Base-by-base conservation (phyloP, 441 rosid species). In the Eutrema salsugineum region DNA sequence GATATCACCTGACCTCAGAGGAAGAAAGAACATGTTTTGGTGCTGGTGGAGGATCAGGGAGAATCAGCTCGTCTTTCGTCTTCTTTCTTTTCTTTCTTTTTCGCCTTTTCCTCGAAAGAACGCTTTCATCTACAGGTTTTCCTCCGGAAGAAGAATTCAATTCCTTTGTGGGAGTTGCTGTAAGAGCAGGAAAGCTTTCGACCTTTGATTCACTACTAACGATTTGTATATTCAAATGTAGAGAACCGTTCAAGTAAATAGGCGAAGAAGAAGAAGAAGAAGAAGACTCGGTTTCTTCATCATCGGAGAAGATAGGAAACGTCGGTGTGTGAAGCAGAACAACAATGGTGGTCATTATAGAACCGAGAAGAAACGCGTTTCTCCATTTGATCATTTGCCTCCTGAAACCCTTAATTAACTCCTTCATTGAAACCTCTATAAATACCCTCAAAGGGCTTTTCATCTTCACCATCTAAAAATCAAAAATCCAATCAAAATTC, bases 331-430 rank as follows among this genome's bases (percentile, higher is more conserved):
- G 94, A 79, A 89, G 79, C 16, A 82, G 67, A 74, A 87, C 17
- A 30, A 83, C 88, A 53, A 79, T 66, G 10, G 87, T 59, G 46
- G 94, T 83, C 73, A 81, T 33, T 10, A 84, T 2, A 32, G 76
- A 80, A 73, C 90, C 86, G 10, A 77, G 71, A 49, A 81, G 70
- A 61, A 91, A 68, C 59, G 80, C 63, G 42, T 82, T 85, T 80
- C 88, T 86, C 91, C 84, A 79, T 78, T 53, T 81, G 66, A 83
- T 67, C 75, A 72, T 84, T 72, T 66, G 79, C 66, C 90, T 77
- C 38, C 40, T 19, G 40, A 77, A 82, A 66, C 69, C 66, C 57
- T 54, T 56, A 43, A 87, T 55, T 12, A 83, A 35, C 66, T 85
- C 80, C 58, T 70, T 84, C 75, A 83, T 81, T 53, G 87, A 38